Percentiles rank a stretch among this genome's conserved stretches.
Conservation (phyloP, 1,284 basidiomycete species). For the Ceratobasidium sp. region DNA sequence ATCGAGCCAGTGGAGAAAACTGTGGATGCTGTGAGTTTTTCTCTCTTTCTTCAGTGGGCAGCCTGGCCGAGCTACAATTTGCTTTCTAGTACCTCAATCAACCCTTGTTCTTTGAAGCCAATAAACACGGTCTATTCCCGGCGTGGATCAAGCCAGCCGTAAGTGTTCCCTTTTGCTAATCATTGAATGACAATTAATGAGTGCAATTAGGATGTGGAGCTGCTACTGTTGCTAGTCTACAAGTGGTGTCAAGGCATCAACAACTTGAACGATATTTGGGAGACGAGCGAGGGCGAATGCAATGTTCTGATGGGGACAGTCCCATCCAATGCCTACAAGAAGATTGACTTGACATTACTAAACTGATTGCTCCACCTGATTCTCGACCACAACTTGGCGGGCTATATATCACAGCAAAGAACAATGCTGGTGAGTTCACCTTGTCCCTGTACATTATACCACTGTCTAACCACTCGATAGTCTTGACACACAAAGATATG, state of each 20-base stretch:
- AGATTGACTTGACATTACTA: slow-evolving; percentile 94
- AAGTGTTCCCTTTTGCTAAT: background rate
- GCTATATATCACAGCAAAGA: slow-evolving; percentile 98
- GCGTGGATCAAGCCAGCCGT: slow-evolving; percentile 95
- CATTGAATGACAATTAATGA: background rate
- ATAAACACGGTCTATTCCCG: slow-evolving; percentile 96
- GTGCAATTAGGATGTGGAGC: slow-evolving; percentile 81
- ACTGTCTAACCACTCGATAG: background rate
- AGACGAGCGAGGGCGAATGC: slow-evolving; percentile 95
- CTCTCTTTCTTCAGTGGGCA: background rate
- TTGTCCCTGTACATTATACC: background rate
- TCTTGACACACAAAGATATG: slow-evolving; percentile 73
- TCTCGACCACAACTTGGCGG: slow-evolving; percentile 96
- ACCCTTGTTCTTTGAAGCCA: slow-evolving; percentile 83
- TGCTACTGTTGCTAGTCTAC: slow-evolving; percentile 95
- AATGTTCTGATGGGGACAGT: slow-evolving; percentile 98
- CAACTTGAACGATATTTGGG: slow-evolving; percentile 95
- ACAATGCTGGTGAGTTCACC: slow-evolving; percentile 77
- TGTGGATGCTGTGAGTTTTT: slow-evolving; percentile 82
- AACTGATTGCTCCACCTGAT: slow-evolving; percentile 94
- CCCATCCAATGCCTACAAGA: slow-evolving; percentile 95
- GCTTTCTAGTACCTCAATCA: slow-evolving; percentile 83
- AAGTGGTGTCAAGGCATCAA: slow-evolving; percentile 98
- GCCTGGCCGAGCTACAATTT: slow-evolving; percentile 50
- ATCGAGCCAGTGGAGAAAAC: slow-evolving; percentile 99